A percentile compares a stretch with the other conserved stretches of the same genome.
phyloP scores from a whole-genome alignment of 75 land plant genomes.

The Adiantum capillusveneris region DNA sequence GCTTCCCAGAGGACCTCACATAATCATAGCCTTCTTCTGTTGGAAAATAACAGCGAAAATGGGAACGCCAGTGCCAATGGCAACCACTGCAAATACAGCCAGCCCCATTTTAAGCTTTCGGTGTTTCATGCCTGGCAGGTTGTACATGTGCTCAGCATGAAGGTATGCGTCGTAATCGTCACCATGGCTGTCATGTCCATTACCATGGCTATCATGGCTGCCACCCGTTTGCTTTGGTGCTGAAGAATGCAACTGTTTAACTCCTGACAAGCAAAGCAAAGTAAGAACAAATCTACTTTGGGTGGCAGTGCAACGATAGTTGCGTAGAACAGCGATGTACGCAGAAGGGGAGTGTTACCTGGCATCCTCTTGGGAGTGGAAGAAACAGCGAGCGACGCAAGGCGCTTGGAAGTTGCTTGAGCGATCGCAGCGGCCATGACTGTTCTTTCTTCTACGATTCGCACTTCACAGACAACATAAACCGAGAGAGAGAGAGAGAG shows the following conservation, averaged over 20 bases:
- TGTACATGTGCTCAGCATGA: constrained; percentile 89
- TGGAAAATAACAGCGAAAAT: constrained; percentile 67
- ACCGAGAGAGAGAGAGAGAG: no score
- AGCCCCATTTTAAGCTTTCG: constrained; percentile 54
- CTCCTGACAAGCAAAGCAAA: not conserved
- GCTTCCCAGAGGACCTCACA: not conserved
- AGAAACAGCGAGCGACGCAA: no score
- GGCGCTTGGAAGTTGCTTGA: no score
- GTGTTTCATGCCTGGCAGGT: constrained; percentile 69
- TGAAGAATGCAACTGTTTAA: constrained; percentile 36
- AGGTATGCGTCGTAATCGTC: constrained; percentile 21
- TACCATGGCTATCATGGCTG: constrained; percentile 16
- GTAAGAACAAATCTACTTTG: not conserved
- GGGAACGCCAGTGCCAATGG: constrained; percentile 65
- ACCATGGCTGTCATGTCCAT: constrained; percentile 3
- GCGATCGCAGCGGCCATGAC: no score
- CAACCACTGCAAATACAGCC: constrained; percentile 47
- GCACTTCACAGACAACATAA: no score
- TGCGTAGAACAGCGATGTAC: not conserved
- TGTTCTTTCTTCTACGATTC: no score
- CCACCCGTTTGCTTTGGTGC: constrained; percentile 48
- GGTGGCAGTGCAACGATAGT: no score
- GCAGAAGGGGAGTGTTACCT: not conserved
- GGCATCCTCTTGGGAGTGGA: no score
- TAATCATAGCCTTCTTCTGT: constrained; percentile 50